Conservation (phyloP, 2,329 filamentous ascomycete genomes). For the Pseudogymnoascus verrucosus region DNA sequence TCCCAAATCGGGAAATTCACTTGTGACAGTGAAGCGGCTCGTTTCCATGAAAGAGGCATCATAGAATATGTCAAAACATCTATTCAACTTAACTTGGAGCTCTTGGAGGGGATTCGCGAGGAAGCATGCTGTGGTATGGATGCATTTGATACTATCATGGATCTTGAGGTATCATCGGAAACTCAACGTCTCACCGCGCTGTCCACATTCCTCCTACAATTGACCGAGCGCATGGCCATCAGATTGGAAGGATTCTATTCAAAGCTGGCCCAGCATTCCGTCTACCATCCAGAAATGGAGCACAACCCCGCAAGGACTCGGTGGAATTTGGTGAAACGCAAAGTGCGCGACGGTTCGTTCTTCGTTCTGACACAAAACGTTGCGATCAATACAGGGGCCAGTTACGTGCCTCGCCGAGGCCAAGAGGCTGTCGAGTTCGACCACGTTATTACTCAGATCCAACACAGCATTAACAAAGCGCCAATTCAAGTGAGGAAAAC, state of each 20-base stretch:
- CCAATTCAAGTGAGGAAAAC: slow-evolving; percentile 16
- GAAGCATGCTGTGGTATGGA: slow-evolving; percentile 49
- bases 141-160: slow-evolving; percentile 41
- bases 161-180: slow-evolving; percentile 32
- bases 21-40: slow-evolving; percentile 37
- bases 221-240: slow-evolving; percentile 45
- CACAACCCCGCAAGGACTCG: slow-evolving; percentile 43
- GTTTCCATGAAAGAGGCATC: slow-evolving; percentile 45
- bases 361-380: slow-evolving; percentile 39
- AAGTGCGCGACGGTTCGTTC: slow-evolving; percentile 42
- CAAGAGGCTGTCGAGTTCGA: slow-evolving; percentile 37
- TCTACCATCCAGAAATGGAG: slow-evolving; percentile 45
- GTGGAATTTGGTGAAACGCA: slow-evolving; percentile 42
- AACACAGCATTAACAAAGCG: slow-evolving; percentile 28
- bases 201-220: slow-evolving; percentile 40
- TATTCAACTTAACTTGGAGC: slow-evolving; percentile 43
- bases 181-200: slow-evolving; percentile 31
- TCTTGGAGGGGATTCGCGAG: slow-evolving; percentile 45
- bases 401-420: slow-evolving; percentile 22
- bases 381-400: slow-evolving; percentile 23
- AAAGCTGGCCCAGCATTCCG: slow-evolving; percentile 40
- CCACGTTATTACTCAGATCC: slow-evolving; percentile 36
- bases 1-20: slow-evolving; percentile 43
- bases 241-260: slow-evolving; percentile 44
- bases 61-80: slow-evolving; percentile 42